Conservation (phyloP, 2,329 filamentous ascomycete genomes). For the Clarireedia homoeocarpa region DNA sequence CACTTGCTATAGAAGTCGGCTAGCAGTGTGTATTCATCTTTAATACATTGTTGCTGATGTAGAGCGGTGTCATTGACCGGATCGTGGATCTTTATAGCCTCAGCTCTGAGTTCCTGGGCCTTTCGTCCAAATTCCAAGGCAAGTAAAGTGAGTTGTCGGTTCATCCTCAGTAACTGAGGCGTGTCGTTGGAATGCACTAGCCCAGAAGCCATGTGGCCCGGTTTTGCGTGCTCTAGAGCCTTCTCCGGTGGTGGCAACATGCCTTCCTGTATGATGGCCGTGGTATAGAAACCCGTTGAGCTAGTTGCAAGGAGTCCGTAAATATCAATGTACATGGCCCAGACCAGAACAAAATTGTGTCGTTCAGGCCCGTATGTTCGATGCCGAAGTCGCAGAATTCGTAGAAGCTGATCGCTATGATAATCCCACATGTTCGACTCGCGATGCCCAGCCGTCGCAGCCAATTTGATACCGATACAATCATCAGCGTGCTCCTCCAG, state of each 20-base stretch:
- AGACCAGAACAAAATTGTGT: slow-evolving; percentile 45
- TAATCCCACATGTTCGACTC: slow-evolving; percentile 45
- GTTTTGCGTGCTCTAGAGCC: neutral
- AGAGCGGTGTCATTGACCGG: neutral
- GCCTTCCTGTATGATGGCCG: slow-evolving; percentile 37
- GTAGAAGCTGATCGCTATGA: slow-evolving; percentile 43
- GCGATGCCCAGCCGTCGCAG: slow-evolving; percentile 35
- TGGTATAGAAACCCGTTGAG: slow-evolving; percentile 42
- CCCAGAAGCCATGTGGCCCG: neutral
- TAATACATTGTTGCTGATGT: neutral
- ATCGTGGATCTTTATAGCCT: slow-evolving; percentile 1
- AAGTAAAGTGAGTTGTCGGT: slow-evolving; percentile 21
- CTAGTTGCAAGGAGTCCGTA: slow-evolving; percentile 45
- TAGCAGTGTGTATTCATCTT: neutral
- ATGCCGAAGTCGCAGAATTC: slow-evolving; percentile 40
- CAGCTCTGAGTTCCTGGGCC: slow-evolving; percentile 16
- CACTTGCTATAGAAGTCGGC: neutral
- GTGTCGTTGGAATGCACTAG: neutral
- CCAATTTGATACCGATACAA: slow-evolving; percentile 27
- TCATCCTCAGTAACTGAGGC: slow-evolving; percentile 7
- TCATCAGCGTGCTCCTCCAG: slow-evolving; percentile 15
- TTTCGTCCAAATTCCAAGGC: slow-evolving; percentile 17
- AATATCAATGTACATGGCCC: slow-evolving; percentile 46
- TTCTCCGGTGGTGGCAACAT: slow-evolving; percentile 35
- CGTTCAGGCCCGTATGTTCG: slow-evolving; percentile 37